Evolutionary conservation across 805 yeast genomes (phyloP), one percentile per base, ranked within the genome.

Genomic region (Tetrapisispora nanseiensis): DNA sequence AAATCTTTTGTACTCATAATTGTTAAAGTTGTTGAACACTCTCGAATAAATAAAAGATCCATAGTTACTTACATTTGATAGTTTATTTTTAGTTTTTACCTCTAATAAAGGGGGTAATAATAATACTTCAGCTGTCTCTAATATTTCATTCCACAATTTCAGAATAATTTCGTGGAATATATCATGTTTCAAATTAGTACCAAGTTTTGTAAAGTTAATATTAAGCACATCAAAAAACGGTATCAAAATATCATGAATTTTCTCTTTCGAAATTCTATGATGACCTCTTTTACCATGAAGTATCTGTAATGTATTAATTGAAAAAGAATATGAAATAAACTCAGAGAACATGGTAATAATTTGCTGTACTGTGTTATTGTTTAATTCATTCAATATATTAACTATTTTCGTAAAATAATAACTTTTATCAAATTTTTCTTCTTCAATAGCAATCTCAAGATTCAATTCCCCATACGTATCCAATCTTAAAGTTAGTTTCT

Each of bases 391-490:
- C 23, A 90, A 65, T 1, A 79, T 71, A 48, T 90, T 66, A 51
- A 80, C 75, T 0, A 90, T 80, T 48, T 81, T 73, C 1, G 95
- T 94, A 61, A 90, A 71, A 36, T 80, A 82, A 54, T 83, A 90
- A 8, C 85, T 63, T 1, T 95, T 86, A 61, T 89, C 95, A 31
- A 75, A 75, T 37, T 79, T 72, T 51, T 89, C 95, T 40, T 77
- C 74, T 55, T 89, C 97, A 50, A 85, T 76, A 1, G 86, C 78
- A 2, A 89, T 68, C 51, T 79, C 78, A 3, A 87, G 62, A 37
- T 74, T 59, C 2, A 92, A 53, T 32, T 76, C 68, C 0, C 97
- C 96, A 46, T 78, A 82, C 1, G 81, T 65, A 49, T 79, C 84
- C 27, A 80, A 60, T 46, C 80, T 82, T 4, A 78, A 61, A 52